These are phyloP conservation scores for Olyra latifolia DNA, from an alignment of 176 grass and related monocot genomes.

Conservation along the genomic window DNA sequence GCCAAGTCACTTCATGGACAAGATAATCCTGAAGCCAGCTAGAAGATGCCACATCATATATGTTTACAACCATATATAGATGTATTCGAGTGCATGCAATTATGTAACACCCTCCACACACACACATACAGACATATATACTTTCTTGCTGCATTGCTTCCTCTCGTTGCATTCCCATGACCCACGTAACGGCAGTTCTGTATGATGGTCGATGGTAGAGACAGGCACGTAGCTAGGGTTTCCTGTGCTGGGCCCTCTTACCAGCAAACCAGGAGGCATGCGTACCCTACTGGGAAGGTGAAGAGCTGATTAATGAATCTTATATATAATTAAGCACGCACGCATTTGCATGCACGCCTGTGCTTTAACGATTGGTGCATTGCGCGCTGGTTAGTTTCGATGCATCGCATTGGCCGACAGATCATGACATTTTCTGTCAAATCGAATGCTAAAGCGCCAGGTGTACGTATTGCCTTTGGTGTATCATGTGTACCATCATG, in stretches of 20 bases:
- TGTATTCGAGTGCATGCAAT: conserved; percentile 33
- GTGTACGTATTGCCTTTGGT: conserved; percentile 13
- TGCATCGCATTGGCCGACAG: conserved; percentile 34
- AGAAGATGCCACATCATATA: background rate
- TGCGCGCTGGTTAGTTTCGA: background rate
- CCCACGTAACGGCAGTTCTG: conserved; percentile 32
- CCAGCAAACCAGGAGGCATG: conserved; percentile 34
- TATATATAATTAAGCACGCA: background rate
- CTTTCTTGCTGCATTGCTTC: conserved; percentile 30
- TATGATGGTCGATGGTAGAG: conserved; percentile 23
- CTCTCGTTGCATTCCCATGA: conserved; percentile 19
- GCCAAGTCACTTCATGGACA: conserved; percentile 51
- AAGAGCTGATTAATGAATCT: background rate
- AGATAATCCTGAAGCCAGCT: conserved; percentile 38
- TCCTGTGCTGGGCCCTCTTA: conserved; percentile 16
- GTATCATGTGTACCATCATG: background rate
- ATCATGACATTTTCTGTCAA: conserved; percentile 4
- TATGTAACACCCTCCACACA: background rate
- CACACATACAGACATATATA: background rate
- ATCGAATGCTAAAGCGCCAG: background rate
- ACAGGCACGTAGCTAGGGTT: background rate
- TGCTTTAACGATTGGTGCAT: background rate
- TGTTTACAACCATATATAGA: background rate
- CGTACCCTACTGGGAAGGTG: conserved; percentile 9
- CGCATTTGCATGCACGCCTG: background rate